These are phyloP conservation scores for Stephania japonica DNA, from an alignment of 164 flowering plant species.

Conservation along the genomic window DNA sequence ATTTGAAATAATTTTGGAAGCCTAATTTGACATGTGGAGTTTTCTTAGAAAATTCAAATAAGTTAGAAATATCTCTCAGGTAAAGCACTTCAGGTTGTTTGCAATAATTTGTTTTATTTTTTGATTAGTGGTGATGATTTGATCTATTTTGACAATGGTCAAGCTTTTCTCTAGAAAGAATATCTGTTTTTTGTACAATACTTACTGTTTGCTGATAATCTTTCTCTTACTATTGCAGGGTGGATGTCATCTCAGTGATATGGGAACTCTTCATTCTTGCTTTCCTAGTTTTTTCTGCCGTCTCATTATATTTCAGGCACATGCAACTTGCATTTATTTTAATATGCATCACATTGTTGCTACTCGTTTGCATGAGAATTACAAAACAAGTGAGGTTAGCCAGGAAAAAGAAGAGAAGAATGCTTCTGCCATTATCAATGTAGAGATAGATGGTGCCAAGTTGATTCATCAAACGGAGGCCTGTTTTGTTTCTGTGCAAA, in stretches of 20 bases:
- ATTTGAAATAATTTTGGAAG: no score
- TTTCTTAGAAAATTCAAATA: no score
- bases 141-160: no score
- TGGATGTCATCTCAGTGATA: conserved; percentile 79
- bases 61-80: no score
- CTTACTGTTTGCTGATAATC: no score
- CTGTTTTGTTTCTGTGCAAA: conserved; percentile 18
- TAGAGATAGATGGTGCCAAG: conserved; percentile 23
- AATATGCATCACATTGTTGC: conserved; percentile 49
- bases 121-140: no score
- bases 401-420: conserved; percentile 83
- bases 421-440: conserved; percentile 98
- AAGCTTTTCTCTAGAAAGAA: no score
- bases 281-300: conserved; percentile 78
- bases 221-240: conserved; percentile 53
- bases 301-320: conserved; percentile 73
- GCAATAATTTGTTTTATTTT: no score
- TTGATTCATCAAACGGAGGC: neutral
- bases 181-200: no score
- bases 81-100: no score
- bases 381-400: conserved; percentile 76
- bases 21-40: no score
- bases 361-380: conserved; percentile 79
- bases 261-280: conserved; percentile 90
- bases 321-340: conserved; percentile 60